These are phyloP conservation scores for Betula pendula DNA, from an alignment of 306 rosid species.

Conservation along the genomic window DNA sequence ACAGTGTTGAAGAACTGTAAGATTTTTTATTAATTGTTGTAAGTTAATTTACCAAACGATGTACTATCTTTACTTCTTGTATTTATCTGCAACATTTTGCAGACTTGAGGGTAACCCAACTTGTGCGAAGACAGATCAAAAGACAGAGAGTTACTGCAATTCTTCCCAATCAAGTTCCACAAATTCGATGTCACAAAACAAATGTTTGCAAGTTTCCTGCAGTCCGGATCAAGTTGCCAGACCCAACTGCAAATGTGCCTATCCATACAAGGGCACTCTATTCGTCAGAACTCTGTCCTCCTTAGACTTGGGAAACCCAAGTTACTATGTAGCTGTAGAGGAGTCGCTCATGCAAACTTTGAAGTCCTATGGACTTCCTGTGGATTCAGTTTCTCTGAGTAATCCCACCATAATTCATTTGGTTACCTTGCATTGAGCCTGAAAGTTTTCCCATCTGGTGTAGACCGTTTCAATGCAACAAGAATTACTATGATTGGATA, in stretches of 20 bases:
- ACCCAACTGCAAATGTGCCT: conserved; percentile 66
- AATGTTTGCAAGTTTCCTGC: conserved; percentile 41
- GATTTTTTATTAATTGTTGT: not conserved
- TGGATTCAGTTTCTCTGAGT: conserved; percentile 53
- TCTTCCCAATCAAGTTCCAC: conserved; percentile 23
- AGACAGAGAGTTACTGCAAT: conserved; percentile 37
- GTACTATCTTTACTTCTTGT: not conserved
- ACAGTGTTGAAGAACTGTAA: not conserved
- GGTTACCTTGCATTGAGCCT: conserved; percentile 45
- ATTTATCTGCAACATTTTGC: conserved; percentile 6
- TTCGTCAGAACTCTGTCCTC: conserved; percentile 54
- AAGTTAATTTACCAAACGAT: not conserved
- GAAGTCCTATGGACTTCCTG: conserved; percentile 13
- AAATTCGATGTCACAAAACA: conserved; percentile 20
- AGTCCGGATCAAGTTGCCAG: conserved; percentile 35
- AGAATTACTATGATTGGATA: conserved; percentile 42
- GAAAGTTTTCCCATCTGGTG: conserved; percentile 47
- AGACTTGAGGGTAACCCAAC: conserved; percentile 53
- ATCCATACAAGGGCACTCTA: conserved; percentile 64
- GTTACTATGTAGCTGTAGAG: conserved; percentile 31
- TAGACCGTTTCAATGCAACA: conserved; percentile 41
- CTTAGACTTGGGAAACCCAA: conserved; percentile 41
- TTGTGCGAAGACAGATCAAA: conserved; percentile 37
- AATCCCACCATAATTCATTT: conserved; percentile 21
- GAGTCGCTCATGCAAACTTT: conserved; percentile 15